Conservation (phyloP, 23 red algal species). For the Chondrus crispus region DNA sequence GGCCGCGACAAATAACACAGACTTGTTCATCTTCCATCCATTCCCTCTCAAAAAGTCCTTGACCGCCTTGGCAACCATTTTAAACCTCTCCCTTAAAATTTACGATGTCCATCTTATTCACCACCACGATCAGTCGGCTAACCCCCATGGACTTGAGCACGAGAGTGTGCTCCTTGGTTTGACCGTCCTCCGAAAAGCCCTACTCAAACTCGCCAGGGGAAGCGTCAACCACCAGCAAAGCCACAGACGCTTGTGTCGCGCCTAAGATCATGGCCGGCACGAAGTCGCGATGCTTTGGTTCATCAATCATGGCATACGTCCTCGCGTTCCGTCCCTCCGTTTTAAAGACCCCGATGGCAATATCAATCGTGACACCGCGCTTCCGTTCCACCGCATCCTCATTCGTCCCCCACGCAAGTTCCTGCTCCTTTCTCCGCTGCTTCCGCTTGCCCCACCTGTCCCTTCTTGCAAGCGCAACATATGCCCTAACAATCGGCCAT, state of each 20-base stretch:
- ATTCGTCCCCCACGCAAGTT: constrained; percentile 88
- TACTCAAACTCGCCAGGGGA: constrained; percentile 94
- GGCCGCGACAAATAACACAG: constrained; percentile 75
- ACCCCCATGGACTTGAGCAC: constrained; percentile 78
- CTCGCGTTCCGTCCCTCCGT: constrained; percentile 26
- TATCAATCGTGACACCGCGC: constrained; percentile 96
- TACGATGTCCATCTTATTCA: constrained; percentile 99
- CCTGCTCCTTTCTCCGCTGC: background rate
- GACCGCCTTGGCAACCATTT: constrained; percentile 75
- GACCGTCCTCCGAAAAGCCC: constrained; percentile 86
- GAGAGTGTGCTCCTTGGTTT: constrained; percentile 92
- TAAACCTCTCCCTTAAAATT: constrained; percentile 74
- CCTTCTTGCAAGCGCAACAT: too few relatives aligned
- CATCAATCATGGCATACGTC: constrained; percentile 91
- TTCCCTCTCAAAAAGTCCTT: constrained; percentile 75
- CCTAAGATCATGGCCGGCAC: constrained; percentile 96
- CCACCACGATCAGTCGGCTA: constrained; percentile 70
- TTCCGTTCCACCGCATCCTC: constrained; percentile 89
- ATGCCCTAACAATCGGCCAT: too few relatives aligned
- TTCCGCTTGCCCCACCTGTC: background rate
- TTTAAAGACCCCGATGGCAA: constrained; percentile 83
- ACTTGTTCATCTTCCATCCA: constrained; percentile 81
- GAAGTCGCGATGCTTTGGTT: constrained; percentile 94
- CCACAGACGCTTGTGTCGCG: constrained; percentile 79
- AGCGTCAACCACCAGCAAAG: constrained; percentile 87